Evolutionary conservation across 1,139 yeast genomes (phyloP), one percentile per base, ranked within the genome.

Genomic region (Lodderomyces elongisporus): DNA sequence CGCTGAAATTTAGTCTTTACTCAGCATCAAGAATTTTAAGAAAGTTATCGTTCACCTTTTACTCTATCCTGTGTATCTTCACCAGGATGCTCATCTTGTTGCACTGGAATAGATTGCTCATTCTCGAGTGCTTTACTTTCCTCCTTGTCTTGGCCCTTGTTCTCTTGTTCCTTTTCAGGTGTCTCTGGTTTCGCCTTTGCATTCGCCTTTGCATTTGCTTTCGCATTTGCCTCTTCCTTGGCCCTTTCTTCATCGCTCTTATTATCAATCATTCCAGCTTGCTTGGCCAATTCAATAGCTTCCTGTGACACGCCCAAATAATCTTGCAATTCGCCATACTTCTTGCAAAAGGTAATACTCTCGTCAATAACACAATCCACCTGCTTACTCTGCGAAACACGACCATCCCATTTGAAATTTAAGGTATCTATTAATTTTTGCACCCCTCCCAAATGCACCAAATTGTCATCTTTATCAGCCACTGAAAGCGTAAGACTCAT

Each of bases 381-480:
- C 25, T 36, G 39, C 8, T 17, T 14, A n/a, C 27, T 35, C 4
- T 32, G 16, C 7, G 8, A 22, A 9, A 20, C 16, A 20, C 17
- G 16, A 13, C 33, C 35, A 13, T 27, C 18, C 38, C 35, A 31
- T 17, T 25, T 26, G 20, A 30, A 27, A 23, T 30, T 28, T 12
- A 38, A 15, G 21, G 23, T 27, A 7, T 35, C 27, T 15, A 38
- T 18, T 18, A 33, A 4, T n/a, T 25, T 28, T 17, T 17, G 28
- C 4, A 36, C 10, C 8, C 38, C 36, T 32, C 51, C 54, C 6
- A 65, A 44, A 38, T 54, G 54, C 7, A 65, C 45, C 10, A 50
- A 41, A 31, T 57, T 57, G 20, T 60, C 61, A 2, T 68, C 60
- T 18, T 50, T 47, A 38, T 66, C 72, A 4, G 63, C 48, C 15